These are phyloP conservation scores for Penicillium verhagenii DNA, from an alignment of 495 filamentous ascomycete species.

Conservation along the genomic window DNA sequence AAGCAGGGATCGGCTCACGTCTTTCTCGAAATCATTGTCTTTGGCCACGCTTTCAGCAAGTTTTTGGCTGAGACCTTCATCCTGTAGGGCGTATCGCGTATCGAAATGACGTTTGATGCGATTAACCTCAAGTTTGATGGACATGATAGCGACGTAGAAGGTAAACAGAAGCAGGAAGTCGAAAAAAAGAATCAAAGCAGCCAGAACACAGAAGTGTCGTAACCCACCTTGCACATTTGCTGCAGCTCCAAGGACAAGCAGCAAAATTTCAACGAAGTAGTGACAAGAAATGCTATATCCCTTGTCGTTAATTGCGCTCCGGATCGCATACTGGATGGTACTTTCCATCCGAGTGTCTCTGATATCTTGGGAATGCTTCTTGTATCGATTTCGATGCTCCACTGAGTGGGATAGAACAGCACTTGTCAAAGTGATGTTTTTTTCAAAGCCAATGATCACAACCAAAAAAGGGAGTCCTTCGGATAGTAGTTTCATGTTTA, in stretches of 20 bases:
- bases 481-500: slow-evolving; percentile 91
- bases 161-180: slow-evolving; percentile 94
- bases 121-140: slow-evolving; percentile 97
- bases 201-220: slow-evolving; percentile 96
- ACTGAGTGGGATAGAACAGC: too few relatives aligned
- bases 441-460: slow-evolving; percentile 97
- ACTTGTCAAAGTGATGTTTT: slow-evolving; percentile 91
- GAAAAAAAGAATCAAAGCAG: slow-evolving; percentile 95
- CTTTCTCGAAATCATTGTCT: slow-evolving; percentile 91
- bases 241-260: slow-evolving; percentile 79
- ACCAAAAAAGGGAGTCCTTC: slow-evolving; percentile 98
- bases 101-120: slow-evolving; percentile 93
- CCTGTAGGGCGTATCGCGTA: slow-evolving; percentile 85
- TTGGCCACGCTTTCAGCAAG: slow-evolving; percentile 94
- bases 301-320: slow-evolving; percentile 81
- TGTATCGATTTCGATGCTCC: too few relatives aligned
- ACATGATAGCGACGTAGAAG: slow-evolving; percentile 95
- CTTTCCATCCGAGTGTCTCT: too few relatives aligned
- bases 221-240: slow-evolving; percentile 95
- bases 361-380: slow-evolving; percentile 61
- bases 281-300: slow-evolving; percentile 91
- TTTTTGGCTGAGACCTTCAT: slow-evolving; percentile 84
- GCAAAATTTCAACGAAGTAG: slow-evolving; percentile 86
- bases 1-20: slow-evolving; percentile 52
- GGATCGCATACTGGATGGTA: slow-evolving; percentile 84